Base-by-base conservation (phyloP, 306 rosid species). In the Myrica gale region DNA sequence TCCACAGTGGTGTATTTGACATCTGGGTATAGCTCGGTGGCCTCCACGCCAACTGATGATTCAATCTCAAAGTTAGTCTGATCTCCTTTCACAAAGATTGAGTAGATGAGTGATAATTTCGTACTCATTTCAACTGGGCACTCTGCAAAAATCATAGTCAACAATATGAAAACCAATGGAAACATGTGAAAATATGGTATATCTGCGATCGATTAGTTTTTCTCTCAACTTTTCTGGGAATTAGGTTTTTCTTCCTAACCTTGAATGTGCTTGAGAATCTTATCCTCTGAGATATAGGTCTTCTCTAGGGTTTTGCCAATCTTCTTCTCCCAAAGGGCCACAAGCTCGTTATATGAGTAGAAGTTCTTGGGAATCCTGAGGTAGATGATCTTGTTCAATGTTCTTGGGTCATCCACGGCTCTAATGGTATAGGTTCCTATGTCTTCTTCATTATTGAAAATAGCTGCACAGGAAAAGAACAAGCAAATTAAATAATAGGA, bases 331-430 rank as follows among this genome's bases (percentile, higher is more conserved):
- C 96, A 94, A 66, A 91, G 71, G 47, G 97, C 88, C 0, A 91
- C 95, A 26, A 94, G 90, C 16, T 91, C 90, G 52, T 91, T 90
- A 78, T 90, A 84, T 19, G 97, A 89, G 87, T 82, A 80, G 4
- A 71, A 88, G 89, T 91, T 91, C 68, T 79, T 79, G 0, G 96
- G 84, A 55, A 97, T 93, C 75, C 44, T 90, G 73, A 94, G 46
- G 87, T 90, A 94, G 68, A 94, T 85, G 54, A 87, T 44, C 87
- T 91, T 94, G 89, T 94, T 94, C 85, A 90, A 44, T 54, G 98
- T 87, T 71, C 89, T 87, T 20, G 93, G 93, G 67, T 94, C 98
- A 61, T 94, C 98, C 78, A 90, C 96, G 4, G 97, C 96, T 85
- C 84, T 85, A 56, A 94, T 90, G 10, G 96, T 94, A 79, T 77